A percentile compares a stretch with the other conserved stretches of the same genome.
Conservation (phyloP, 345 rosid genomes). For the Hypericum androsaemum region DNA sequence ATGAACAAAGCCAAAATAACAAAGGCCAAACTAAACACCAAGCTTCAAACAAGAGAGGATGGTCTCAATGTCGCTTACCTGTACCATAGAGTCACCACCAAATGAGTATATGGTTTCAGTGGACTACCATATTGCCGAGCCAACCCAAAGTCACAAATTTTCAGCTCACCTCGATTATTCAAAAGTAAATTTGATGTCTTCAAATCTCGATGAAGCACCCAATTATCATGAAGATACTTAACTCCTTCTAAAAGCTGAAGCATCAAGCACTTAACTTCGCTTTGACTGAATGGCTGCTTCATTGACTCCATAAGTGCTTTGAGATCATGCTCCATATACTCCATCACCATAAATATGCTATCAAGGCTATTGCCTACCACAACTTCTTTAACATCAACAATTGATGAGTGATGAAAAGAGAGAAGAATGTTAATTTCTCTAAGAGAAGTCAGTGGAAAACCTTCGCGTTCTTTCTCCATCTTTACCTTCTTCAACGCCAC, state of each 20-base stretch:
- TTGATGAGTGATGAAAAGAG: constrained; percentile 88
- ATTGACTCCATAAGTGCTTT: constrained; percentile 92
- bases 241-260: constrained; percentile 87
- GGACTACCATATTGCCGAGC: constrained; percentile 99
- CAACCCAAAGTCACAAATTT: constrained; percentile 97
- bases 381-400: constrained; percentile 97
- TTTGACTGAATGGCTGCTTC: constrained; percentile 98
- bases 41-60: background rate
- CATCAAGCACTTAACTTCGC: constrained; percentile 98
- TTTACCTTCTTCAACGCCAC: constrained; percentile 98
- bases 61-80: constrained; percentile 40
- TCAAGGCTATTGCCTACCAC: constrained; percentile 92
- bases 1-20: background rate
- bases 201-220: constrained; percentile 98
- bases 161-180: constrained; percentile 91
- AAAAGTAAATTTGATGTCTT: constrained; percentile 93
- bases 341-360: constrained; percentile 99
- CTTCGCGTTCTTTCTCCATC: constrained; percentile 99
- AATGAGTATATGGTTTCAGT: constrained; percentile 89
- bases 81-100: constrained; percentile 99
- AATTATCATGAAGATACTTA: constrained; percentile 95
- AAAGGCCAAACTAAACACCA: background rate
- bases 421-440: constrained; percentile 97
- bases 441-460: constrained; percentile 88
- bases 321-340: constrained; percentile 98